These are phyloP conservation scores for Pseudogymnoascus sp. DNA, from an alignment of 2,329 filamentous ascomycete species.

Conservation along the genomic window DNA sequence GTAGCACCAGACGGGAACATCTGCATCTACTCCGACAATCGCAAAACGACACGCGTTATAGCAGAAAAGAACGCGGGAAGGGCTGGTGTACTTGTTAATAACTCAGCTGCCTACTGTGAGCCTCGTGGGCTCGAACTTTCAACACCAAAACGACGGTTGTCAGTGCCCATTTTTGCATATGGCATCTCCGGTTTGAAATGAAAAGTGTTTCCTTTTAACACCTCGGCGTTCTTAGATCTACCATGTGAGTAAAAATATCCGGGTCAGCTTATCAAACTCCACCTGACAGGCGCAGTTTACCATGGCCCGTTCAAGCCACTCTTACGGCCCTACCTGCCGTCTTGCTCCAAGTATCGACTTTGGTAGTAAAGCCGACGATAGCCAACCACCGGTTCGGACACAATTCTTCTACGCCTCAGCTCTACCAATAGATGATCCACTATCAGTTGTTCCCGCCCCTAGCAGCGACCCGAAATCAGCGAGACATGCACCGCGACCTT, in stretches of 20 bases:
- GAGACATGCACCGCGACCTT: constrained; percentile 62
- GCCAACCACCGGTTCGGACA: constrained; percentile 50
- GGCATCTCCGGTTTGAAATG: constrained; percentile 8
- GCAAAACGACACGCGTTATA: constrained; percentile 1
- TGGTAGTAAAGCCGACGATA: constrained; percentile 25
- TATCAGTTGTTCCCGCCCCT: constrained; percentile 55
- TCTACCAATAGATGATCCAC: constrained; percentile 77
- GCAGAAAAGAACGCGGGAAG: background rate
- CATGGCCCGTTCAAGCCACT: constrained; percentile 25
- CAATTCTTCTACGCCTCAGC: constrained; percentile 83
- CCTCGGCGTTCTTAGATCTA: background rate
- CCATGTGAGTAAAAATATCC: background rate
- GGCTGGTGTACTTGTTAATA: background rate
- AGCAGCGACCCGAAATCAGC: constrained; percentile 41
- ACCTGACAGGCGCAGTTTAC: constrained; percentile 11
- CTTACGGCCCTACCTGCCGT: constrained; percentile 25
- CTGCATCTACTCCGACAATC: constrained; percentile 1
- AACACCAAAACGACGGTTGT: background rate
- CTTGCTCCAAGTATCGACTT: constrained; percentile 18
- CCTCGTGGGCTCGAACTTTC: background rate
- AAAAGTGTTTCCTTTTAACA: background rate
- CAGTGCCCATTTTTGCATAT: background rate
- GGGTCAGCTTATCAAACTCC: background rate
- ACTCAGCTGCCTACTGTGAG: constrained; percentile 2
- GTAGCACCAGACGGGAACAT: background rate